Percentiles rank a stretch among this genome's conserved stretches.
Evolutionary conservation across 2,329 filamentous ascomycete genomes (phyloP).

Genomic region (Colletotrichum euphorbiae): DNA sequence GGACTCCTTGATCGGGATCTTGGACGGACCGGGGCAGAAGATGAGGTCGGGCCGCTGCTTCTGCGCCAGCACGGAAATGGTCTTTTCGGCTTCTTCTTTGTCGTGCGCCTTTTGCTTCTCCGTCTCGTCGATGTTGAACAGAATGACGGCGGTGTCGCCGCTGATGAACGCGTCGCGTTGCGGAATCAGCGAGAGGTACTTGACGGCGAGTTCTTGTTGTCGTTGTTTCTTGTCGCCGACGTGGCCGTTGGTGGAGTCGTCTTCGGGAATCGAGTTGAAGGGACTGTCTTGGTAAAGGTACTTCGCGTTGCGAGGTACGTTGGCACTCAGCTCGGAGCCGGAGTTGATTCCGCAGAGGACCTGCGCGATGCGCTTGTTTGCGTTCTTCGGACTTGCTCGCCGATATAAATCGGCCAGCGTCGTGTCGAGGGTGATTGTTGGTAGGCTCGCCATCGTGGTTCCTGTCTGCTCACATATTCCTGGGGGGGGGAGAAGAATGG

Average conservation of each 20-base stretch:
- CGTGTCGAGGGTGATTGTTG: slow-evolving; percentile 48
- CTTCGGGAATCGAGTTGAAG: slow-evolving; percentile 44
- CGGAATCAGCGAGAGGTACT: slow-evolving; percentile 51
- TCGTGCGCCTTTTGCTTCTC: slow-evolving; percentile 44
- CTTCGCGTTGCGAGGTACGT: slow-evolving; percentile 50
- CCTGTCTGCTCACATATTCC: background rate
- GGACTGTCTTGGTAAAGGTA: slow-evolving; percentile 52
- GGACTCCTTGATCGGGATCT: slow-evolving; percentile 44
- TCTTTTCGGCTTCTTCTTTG: slow-evolving; percentile 46
- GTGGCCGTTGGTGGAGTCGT: slow-evolving; percentile 1
- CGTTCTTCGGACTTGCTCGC: slow-evolving; percentile 42
- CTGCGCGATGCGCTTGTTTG: slow-evolving; percentile 46
- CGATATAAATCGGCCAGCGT: slow-evolving; percentile 51
- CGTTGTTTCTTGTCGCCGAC: slow-evolving; percentile 36
- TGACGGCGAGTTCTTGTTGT: slow-evolving; percentile 45
- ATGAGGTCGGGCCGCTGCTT: slow-evolving; percentile 48
- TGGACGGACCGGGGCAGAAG: slow-evolving; percentile 47
- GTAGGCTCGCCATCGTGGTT: slow-evolving; percentile 41
- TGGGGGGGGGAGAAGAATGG: too few relatives aligned
- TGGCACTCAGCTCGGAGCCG: slow-evolving; percentile 42
- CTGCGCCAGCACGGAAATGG: slow-evolving; percentile 45
- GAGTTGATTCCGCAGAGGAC: slow-evolving; percentile 47
- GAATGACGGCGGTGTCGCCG: slow-evolving; percentile 43
- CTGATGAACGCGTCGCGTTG: slow-evolving; percentile 52
- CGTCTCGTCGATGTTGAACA: slow-evolving; percentile 47